These are phyloP conservation scores for Colletotrichum falcatum DNA, from an alignment of 2,329 filamentous ascomycete genomes.

Conservation along the genomic window DNA sequence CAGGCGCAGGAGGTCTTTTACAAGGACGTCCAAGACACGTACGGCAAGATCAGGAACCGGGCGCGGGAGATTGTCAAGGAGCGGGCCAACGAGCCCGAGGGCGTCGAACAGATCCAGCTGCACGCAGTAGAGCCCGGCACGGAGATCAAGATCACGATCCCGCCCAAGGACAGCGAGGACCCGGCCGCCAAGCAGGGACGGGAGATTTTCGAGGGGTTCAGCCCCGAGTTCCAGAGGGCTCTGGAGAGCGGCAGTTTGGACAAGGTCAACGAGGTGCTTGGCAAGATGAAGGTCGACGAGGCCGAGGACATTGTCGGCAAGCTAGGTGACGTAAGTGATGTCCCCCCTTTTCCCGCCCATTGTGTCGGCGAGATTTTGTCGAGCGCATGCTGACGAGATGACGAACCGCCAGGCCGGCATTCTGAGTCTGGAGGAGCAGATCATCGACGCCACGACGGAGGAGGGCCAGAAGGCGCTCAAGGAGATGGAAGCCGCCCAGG, in stretches of 20 bases:
- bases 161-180: conserved; percentile 75
- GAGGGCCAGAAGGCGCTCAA: conserved; percentile 83
- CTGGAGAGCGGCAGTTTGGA: conserved; percentile 91
- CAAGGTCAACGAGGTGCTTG: conserved; percentile 68
- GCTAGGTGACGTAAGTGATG: conserved; percentile 72
- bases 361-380: neutral
- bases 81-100: conserved; percentile 64
- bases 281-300: conserved; percentile 88
- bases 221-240: conserved; percentile 82
- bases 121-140: conserved; percentile 96
- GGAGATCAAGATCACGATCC: conserved; percentile 88
- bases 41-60: conserved; percentile 82
- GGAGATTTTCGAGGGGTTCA: conserved; percentile 85
- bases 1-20: conserved; percentile 91
- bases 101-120: conserved; percentile 95
- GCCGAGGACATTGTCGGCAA: conserved; percentile 87
- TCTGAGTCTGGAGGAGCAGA: conserved; percentile 89
- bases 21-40: conserved; percentile 93
- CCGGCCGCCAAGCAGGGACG: conserved; percentile 73
- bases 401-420: conserved; percentile 74
- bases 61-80: conserved; percentile 76
- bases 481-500: conserved; percentile 72
- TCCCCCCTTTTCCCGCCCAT: no score
- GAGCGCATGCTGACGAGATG: conserved; percentile 45
- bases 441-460: conserved; percentile 94